Conservation (phyloP, 2,329 filamentous ascomycete species). For the Cercospora sesami region DNA sequence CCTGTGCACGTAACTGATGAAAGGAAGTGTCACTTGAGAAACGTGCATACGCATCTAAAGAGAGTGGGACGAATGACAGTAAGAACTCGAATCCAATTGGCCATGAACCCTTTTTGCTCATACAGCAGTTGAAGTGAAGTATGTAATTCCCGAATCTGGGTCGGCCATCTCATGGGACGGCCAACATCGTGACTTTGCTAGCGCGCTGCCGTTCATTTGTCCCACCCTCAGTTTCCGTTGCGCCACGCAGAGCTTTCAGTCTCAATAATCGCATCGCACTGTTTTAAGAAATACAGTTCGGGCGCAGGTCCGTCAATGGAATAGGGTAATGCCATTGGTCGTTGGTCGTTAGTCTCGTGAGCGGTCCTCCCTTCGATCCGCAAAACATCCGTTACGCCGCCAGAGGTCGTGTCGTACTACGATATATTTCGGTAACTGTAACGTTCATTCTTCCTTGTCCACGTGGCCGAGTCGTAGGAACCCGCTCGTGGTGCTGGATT, state of each 20-base stretch:
- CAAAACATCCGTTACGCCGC: slow-evolving; percentile 10
- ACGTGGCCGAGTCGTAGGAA: slow-evolving; percentile 25
- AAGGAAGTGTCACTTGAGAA: not conserved
- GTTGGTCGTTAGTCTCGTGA: not conserved
- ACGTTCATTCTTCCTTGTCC: slow-evolving; percentile 8
- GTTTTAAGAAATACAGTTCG: not conserved
- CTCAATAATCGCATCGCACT: not conserved
- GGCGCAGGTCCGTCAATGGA: not conserved
- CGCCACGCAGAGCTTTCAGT: not conserved
- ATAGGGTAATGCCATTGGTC: not conserved
- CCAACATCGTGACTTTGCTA: not conserved
- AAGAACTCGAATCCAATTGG: not conserved
- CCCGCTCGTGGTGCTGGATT: slow-evolving; percentile 21
- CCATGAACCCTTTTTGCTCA: not conserved
- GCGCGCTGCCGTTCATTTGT: not conserved
- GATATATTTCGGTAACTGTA: not conserved
- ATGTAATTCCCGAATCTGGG: not conserved
- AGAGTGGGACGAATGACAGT: not conserved
- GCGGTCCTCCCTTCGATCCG: not conserved
- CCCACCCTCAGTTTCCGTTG: not conserved
- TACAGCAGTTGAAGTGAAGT: slow-evolving; percentile 8
- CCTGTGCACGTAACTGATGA: not conserved
- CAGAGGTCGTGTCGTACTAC: not conserved
- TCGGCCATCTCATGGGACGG: not conserved
- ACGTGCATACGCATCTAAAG: not conserved